Evolutionary conservation across 78 protist species (phyloP).

Genomic region (Dictyostelium discoideum): DNA sequence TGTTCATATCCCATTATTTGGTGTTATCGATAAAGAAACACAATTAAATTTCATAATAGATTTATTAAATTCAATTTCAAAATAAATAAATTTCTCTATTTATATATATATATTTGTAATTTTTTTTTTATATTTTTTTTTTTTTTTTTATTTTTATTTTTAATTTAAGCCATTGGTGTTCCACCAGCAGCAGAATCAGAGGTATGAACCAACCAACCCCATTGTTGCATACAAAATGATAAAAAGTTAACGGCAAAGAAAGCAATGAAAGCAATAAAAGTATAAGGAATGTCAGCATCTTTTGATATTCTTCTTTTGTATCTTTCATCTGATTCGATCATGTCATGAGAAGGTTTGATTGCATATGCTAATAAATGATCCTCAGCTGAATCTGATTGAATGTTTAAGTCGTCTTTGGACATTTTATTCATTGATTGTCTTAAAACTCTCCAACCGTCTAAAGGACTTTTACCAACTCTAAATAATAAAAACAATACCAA

Average conservation of each 20-base stretch:
- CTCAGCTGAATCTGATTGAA: slow-evolving; percentile 50
- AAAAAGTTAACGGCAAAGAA: slow-evolving; percentile 58
- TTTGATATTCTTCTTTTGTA: slow-evolving; percentile 4
- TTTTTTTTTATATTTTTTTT: not conserved
- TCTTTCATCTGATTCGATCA: slow-evolving; percentile 50
- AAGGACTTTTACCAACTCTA: slow-evolving; percentile 39
- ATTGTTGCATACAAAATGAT: slow-evolving; percentile 67
- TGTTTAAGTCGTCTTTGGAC: slow-evolving; percentile 12
- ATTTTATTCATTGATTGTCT: slow-evolving; percentile 25
- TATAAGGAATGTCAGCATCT: slow-evolving; percentile 58
- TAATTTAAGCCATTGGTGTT: slow-evolving; percentile 38
- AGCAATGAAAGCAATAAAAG: slow-evolving; percentile 25
- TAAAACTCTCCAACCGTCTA: slow-evolving; percentile 49
- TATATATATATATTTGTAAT: not conserved
- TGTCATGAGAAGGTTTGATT: slow-evolving; percentile 56
- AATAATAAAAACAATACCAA: slow-evolving; percentile 28
- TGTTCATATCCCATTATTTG: not conserved
- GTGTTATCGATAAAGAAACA: not conserved
- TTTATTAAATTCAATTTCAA: not conserved
- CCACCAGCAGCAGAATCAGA: slow-evolving; percentile 1
- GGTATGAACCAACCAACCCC: slow-evolving; percentile 57
- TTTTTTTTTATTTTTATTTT: not conserved
- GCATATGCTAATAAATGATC: slow-evolving; percentile 56
- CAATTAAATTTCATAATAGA: not conserved
- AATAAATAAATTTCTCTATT: not conserved